Evolutionary conservation across 2,329 filamentous ascomycete species (phyloP).

Genomic region (Elsinoe arachidis): DNA sequence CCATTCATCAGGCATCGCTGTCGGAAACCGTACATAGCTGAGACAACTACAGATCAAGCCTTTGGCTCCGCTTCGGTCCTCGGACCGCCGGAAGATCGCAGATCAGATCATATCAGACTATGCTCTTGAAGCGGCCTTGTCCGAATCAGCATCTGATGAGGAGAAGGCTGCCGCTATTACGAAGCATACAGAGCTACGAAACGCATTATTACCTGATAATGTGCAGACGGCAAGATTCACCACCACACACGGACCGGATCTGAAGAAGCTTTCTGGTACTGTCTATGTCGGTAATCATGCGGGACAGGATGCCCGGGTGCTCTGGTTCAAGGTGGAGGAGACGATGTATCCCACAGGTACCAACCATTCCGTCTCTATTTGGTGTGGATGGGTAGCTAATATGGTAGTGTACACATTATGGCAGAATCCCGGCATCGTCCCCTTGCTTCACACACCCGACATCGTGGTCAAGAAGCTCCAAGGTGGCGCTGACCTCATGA

Average conservation of each 20-base stretch:
- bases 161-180: slow-evolving; percentile 37
- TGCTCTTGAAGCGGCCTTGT: slow-evolving; percentile 39
- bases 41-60: slow-evolving; percentile 50
- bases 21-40: neutral
- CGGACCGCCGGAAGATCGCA: slow-evolving; percentile 57
- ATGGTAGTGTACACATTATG: slow-evolving; percentile 55
- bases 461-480: slow-evolving; percentile 55
- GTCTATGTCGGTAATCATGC: slow-evolving; percentile 55
- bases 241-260: slow-evolving; percentile 54
- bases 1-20: neutral
- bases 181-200: slow-evolving; percentile 45
- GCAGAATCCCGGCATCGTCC: slow-evolving; percentile 52
- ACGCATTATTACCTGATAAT: slow-evolving; percentile 55
- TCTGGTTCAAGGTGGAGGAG: slow-evolving; percentile 58
- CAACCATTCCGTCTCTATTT: neutral
- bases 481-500: slow-evolving; percentile 60
- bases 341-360: slow-evolving; percentile 42
- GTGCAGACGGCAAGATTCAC: slow-evolving; percentile 55
- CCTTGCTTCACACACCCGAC: slow-evolving; percentile 55
- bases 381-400: slow-evolving; percentile 17
- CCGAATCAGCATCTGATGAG: slow-evolving; percentile 30
- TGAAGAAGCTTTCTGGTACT: slow-evolving; percentile 53
- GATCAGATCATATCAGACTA: slow-evolving; percentile 59
- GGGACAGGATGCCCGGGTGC: slow-evolving; percentile 48
- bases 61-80: slow-evolving; percentile 56